Evolutionary conservation across 2,329 filamentous ascomycete species (phyloP).

Genomic region (Pseudogymnoascus sp.): DNA sequence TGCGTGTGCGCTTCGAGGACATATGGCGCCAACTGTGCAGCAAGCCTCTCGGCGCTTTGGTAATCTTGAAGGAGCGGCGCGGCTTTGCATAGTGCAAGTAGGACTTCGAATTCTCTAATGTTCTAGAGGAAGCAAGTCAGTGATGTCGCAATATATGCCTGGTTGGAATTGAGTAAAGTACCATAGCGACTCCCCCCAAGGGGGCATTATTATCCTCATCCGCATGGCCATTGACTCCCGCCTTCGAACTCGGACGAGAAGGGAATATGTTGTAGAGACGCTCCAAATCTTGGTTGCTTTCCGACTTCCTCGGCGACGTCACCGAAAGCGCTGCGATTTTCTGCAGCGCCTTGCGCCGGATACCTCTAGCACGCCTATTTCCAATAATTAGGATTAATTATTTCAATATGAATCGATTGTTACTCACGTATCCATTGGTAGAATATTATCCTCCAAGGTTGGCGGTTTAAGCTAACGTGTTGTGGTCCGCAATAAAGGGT

Average conservation of each 20-base stretch:
- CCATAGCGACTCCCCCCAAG: slow-evolving; percentile 52
- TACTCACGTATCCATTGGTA: slow-evolving; percentile 31
- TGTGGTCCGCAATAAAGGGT: background rate
- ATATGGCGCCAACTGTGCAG: slow-evolving; percentile 73
- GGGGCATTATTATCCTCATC: slow-evolving; percentile 43
- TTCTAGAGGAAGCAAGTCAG: slow-evolving; percentile 44
- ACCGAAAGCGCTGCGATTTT: slow-evolving; percentile 58
- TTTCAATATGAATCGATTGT: slow-evolving; percentile 1
- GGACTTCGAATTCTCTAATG: slow-evolving; percentile 82
- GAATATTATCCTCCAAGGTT: slow-evolving; percentile 10
- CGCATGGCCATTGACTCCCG: slow-evolving; percentile 32
- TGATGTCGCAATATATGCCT: slow-evolving; percentile 13
- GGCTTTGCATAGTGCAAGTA: slow-evolving; percentile 85
- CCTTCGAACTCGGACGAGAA: slow-evolving; percentile 31
- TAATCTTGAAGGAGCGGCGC: slow-evolving; percentile 64
- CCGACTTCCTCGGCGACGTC: slow-evolving; percentile 42
- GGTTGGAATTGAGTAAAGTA: slow-evolving; percentile 26
- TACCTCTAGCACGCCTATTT: slow-evolving; percentile 38
- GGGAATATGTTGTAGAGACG: slow-evolving; percentile 52
- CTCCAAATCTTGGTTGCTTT: slow-evolving; percentile 56
- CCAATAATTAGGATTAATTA: slow-evolving; percentile 4
- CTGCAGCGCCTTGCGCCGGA: slow-evolving; percentile 55
- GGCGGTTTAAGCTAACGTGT: slow-evolving; percentile 6
- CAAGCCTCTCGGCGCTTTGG: slow-evolving; percentile 69
- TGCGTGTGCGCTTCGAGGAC: slow-evolving; percentile 78